phyloP scores from a whole-genome alignment of 2,329 filamentous ascomycete genomes.

The Ceratocystis papillata region DNA sequence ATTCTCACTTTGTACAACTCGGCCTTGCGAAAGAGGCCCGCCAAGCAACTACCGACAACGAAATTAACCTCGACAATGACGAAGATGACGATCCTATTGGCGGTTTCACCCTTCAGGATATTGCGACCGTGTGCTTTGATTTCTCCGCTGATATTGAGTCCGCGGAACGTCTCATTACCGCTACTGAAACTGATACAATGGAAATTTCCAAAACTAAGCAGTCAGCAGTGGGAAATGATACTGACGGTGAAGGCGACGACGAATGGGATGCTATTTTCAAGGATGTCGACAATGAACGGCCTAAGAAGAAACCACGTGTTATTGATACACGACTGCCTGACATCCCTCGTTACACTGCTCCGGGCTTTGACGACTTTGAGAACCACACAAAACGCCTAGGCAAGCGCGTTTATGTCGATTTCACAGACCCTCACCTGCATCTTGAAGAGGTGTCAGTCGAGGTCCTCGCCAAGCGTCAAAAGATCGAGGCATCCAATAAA shows the following conservation, averaged over 20 bases:
- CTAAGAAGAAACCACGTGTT: constrained; percentile 58
- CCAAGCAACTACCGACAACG: constrained; percentile 29
- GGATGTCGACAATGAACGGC: constrained; percentile 38
- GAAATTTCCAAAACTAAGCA: constrained; percentile 7
- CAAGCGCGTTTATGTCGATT: constrained; percentile 70
- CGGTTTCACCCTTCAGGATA: constrained; percentile 66
- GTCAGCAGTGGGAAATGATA: constrained; percentile 22
- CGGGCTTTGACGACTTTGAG: constrained; percentile 72
- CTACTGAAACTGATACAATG: not conserved
- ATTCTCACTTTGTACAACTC: constrained; percentile 24
- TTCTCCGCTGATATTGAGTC: constrained; percentile 26
- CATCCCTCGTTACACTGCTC: constrained; percentile 50
- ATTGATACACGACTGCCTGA: constrained; percentile 49
- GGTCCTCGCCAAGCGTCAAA: constrained; percentile 49
- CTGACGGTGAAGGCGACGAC: constrained; percentile 31
- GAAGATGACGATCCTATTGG: constrained; percentile 56
- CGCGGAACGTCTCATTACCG: constrained; percentile 21
- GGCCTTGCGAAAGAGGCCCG: constrained; percentile 33
- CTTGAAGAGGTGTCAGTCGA: constrained; percentile 65
- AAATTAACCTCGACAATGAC: constrained; percentile 41
- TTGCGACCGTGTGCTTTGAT: constrained; percentile 60
- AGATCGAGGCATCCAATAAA: constrained; percentile 47
- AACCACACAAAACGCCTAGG: constrained; percentile 59
- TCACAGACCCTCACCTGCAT: constrained; percentile 78
- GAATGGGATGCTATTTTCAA: constrained; percentile 54